Percentiles rank a stretch among this genome's conserved stretches.
Evolutionary conservation across 1,284 basidiomycete species (phyloP).

Genomic region (Marasmius fiardii): DNA sequence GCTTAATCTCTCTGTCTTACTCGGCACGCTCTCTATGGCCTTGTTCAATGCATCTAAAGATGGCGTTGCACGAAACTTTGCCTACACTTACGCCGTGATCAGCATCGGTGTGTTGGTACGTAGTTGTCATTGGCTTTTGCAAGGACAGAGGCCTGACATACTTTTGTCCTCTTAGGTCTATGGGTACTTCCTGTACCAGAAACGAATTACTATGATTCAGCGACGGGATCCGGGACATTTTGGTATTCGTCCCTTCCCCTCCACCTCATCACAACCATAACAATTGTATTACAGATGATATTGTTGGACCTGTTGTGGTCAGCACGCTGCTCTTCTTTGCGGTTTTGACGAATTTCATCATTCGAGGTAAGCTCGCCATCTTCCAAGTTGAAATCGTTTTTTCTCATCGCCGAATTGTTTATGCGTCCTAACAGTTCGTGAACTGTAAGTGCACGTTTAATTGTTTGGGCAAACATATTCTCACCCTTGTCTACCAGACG

Average conservation of each 20-base stretch:
- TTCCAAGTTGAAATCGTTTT: background rate
- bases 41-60: conserved; percentile 88
- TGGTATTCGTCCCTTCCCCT: conserved; percentile 45
- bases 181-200: conserved; percentile 86
- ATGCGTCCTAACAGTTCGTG: conserved; percentile 34
- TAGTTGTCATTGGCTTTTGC: conserved; percentile 7
- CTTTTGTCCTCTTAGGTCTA: conserved; percentile 56
- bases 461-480: background rate
- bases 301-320: conserved; percentile 79
- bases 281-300: conserved; percentile 53
- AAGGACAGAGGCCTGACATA: background rate
- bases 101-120: conserved; percentile 64
- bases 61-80: conserved; percentile 72
- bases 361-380: conserved; percentile 55
- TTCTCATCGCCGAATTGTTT: background rate
- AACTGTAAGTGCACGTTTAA: conserved; percentile 31
- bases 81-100: conserved; percentile 82
- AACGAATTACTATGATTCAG: conserved; percentile 88
- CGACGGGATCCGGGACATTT: conserved; percentile 90
- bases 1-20: conserved; percentile 81
- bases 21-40: conserved; percentile 85
- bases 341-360: conserved; percentile 82
- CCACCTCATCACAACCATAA: conserved; percentile 4
- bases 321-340: conserved; percentile 81
- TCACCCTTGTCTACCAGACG: conserved; percentile 18